Evolutionary conservation across 179 eudicot species (phyloP).

Genomic region (Amaranthus tricolor): DNA sequence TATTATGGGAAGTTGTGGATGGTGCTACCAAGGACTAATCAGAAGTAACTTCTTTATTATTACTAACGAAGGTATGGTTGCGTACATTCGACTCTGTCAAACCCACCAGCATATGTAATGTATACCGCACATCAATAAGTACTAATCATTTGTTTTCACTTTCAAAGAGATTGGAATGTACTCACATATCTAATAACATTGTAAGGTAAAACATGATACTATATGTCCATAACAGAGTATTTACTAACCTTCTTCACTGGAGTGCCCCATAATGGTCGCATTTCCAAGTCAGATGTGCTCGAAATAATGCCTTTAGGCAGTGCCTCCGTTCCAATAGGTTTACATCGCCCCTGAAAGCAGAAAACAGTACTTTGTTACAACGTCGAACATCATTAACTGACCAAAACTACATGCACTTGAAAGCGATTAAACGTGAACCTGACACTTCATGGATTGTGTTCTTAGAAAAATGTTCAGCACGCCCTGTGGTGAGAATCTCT

Average conservation of each 20-base stretch:
- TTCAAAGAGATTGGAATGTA: no score
- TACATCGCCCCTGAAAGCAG: slow-evolving; percentile 22
- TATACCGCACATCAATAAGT: no score
- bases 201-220: no score
- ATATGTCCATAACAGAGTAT: not conserved
- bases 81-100: no score
- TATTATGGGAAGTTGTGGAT: no score
- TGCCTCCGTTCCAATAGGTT: slow-evolving; percentile 63
- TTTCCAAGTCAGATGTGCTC: slow-evolving; percentile 70
- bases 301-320: slow-evolving; percentile 79
- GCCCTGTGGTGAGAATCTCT: slow-evolving; percentile 43
- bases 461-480: slow-evolving; percentile 25
- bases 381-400: not conserved
- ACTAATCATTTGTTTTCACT: no score
- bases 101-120: no score
- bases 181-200: no score
- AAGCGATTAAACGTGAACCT: slow-evolving; percentile 34
- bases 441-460: slow-evolving; percentile 37
- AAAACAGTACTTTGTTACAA: not conserved
- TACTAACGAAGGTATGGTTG: no score
- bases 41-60: no score
- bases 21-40: no score
- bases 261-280: slow-evolving; percentile 64
- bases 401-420: not conserved
- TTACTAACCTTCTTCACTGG: slow-evolving; percentile 45